Conservation (phyloP, 148 eudicot genomes). For the Camellia sinensis region DNA sequence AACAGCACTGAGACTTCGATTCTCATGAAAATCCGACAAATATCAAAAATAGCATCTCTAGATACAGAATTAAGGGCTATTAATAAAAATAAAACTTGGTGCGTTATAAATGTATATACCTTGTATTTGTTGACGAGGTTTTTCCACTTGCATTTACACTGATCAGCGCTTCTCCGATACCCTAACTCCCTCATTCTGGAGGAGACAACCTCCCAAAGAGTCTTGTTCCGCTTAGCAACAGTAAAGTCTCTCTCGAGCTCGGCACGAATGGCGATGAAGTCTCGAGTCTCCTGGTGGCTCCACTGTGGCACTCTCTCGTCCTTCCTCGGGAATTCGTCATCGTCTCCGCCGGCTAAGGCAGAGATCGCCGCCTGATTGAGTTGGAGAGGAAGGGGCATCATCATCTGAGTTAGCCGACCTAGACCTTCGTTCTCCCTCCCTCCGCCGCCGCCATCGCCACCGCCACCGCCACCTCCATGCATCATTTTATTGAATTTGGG, state of each 20-base stretch:
- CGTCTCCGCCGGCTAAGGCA: conserved; percentile 5
- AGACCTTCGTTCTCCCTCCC: conserved; percentile 12
- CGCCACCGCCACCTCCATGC: background rate
- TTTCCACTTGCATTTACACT: conserved; percentile 47
- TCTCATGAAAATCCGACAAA: background rate
- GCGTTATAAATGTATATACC: conserved; percentile 7
- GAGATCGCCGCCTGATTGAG: background rate
- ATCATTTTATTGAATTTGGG: background rate
- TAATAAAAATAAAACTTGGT: background rate
- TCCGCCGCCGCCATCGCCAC: background rate
- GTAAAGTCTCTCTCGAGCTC: conserved; percentile 39
- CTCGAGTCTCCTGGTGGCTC: conserved; percentile 44
- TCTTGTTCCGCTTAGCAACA: conserved; percentile 35
- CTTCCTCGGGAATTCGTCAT: conserved; percentile 28
- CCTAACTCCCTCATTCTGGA: conserved; percentile 34
- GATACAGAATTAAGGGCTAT: background rate
- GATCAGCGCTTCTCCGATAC: conserved; percentile 32
- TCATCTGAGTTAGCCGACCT: conserved; percentile 17
- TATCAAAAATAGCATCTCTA: background rate
- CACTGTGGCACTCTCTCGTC: conserved; percentile 39
- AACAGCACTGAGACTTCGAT: background rate
- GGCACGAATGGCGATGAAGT: conserved; percentile 42
- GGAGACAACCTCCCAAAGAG: conserved; percentile 33
- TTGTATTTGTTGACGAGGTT: conserved; percentile 30
- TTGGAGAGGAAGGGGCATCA: conserved; percentile 8